Conservation (phyloP, 2,329 filamentous ascomycete genomes). For the Colletotrichum melonis region DNA sequence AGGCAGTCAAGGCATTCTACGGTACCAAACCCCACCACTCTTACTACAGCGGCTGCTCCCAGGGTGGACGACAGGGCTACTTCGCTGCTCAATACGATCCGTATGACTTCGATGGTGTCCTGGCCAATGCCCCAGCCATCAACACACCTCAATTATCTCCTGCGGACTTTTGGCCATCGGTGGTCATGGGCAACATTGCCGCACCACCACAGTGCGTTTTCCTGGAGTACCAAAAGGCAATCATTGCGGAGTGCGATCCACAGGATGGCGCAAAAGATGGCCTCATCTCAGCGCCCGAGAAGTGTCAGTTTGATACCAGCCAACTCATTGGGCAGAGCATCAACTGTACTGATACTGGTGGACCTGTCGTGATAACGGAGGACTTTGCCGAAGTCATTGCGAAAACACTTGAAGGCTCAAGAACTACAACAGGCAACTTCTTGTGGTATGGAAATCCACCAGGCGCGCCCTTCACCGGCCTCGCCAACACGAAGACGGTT, state of each 20-base stretch:
- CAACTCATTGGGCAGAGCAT: not conserved
- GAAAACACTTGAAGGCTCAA: constrained; percentile 7
- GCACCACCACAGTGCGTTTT: constrained; percentile 21
- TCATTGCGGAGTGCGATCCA: constrained; percentile 7
- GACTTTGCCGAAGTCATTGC: not conserved
- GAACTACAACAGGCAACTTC: not conserved
- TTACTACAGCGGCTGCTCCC: constrained; percentile 70
- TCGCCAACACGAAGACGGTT: constrained; percentile 12
- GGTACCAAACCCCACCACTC: constrained; percentile 50
- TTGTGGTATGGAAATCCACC: constrained; percentile 19
- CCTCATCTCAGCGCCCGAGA: constrained; percentile 17
- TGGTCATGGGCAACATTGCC: constrained; percentile 22
- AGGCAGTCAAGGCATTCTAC: constrained; percentile 60
- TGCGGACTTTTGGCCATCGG: constrained; percentile 14
- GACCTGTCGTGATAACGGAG: not conserved
- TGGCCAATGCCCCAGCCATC: constrained; percentile 59
- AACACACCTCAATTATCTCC: constrained; percentile 31
- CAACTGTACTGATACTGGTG: not conserved
- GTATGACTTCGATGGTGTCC: constrained; percentile 67
- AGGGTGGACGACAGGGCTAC: constrained; percentile 69
- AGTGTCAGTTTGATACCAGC: constrained; percentile 1
- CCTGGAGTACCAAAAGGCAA: not conserved
- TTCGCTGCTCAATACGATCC: constrained; percentile 64
- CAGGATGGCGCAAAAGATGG: constrained; percentile 15
- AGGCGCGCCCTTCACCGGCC: constrained; percentile 9